These are phyloP conservation scores for Kuraishia hungarica DNA, from an alignment of 805 yeast species.

Conservation along the genomic window DNA sequence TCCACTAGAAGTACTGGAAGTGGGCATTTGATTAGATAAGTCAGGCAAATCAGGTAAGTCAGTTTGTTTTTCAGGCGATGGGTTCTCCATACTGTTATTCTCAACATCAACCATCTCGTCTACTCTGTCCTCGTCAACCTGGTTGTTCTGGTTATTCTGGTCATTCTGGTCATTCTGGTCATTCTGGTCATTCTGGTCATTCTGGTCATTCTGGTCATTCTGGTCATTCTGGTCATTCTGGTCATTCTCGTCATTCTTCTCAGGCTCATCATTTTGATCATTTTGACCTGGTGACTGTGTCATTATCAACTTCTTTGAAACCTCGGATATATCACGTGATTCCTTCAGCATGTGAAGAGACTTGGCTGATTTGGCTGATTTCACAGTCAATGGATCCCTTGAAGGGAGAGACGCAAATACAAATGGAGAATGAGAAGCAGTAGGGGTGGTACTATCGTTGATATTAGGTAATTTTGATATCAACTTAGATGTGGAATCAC, in stretches of 20 bases:
- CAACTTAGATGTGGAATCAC: background rate
- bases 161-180: too few relatives aligned
- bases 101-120: too few relatives aligned
- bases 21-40: too few relatives aligned
- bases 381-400: conserved; percentile 21
- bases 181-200: too few relatives aligned
- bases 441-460: conserved; percentile 10
- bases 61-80: too few relatives aligned
- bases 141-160: too few relatives aligned
- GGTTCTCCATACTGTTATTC: too few relatives aligned
- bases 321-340: conserved; percentile 4
- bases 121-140: too few relatives aligned
- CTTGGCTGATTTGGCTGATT: conserved; percentile 15
- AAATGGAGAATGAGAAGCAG: conserved; percentile 17
- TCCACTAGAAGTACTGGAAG: too few relatives aligned
- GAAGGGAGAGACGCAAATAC: conserved; percentile 24
- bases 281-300: background rate
- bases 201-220: too few relatives aligned
- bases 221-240: too few relatives aligned
- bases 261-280: background rate
- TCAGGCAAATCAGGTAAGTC: too few relatives aligned
- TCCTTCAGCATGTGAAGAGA: conserved; percentile 5
- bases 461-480: background rate
- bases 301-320: background rate
- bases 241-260: background rate